Base-by-base conservation (phyloP, 768 basidiomycete species). In the Mycena belliarum region DNA sequence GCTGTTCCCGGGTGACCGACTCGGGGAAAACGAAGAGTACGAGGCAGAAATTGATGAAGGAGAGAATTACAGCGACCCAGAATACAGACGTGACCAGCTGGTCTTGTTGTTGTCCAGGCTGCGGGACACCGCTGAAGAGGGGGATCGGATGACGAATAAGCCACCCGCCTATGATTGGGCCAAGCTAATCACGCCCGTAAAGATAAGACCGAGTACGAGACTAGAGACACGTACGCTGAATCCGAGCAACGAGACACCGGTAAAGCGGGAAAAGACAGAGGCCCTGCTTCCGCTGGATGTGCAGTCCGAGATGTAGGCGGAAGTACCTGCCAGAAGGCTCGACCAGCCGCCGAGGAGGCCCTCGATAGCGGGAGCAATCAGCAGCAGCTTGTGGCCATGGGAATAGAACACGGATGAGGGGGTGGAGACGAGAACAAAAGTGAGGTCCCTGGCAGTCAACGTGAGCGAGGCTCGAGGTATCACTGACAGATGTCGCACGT, bases 261-360 rank as follows among this genome's bases (percentile, higher is more conserved):
- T 78, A 70, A 94, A 87, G 16, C 86, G 79, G n/a, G 85, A 84
- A 70, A 87, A 87, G 25, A 87, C 83, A 38, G 83, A 79, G 1
- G 91, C 82, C 40, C 91, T 84, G 10, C 91, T 92, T 41, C 91
- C 91, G 42, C 84, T 78, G n/a, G 88, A 88, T 3, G 92, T 93
- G 67, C 90, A 92, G 65, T 94, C 92, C 33, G 88, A 87, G 49
- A 93, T 76, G 65, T 93, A 93, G 4, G 94, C 90, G 15, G 88
- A 84, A n/a, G 85, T 85, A 0, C 88, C 86, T 4, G 87, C 83
- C 52, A 86, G 83, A 10, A 95, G 73, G 1, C 92, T 87, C 8
- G 88, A 83, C 83, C 87, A 90, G 25, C 94, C 92, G 15, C 94
- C 94, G 3, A 93, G 77, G 16, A 87, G 72, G 18, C 95, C 95